phyloP scores from a whole-genome alignment of 2,329 filamentous ascomycete genomes.

The Aspergillus pseudoterreus region DNA sequence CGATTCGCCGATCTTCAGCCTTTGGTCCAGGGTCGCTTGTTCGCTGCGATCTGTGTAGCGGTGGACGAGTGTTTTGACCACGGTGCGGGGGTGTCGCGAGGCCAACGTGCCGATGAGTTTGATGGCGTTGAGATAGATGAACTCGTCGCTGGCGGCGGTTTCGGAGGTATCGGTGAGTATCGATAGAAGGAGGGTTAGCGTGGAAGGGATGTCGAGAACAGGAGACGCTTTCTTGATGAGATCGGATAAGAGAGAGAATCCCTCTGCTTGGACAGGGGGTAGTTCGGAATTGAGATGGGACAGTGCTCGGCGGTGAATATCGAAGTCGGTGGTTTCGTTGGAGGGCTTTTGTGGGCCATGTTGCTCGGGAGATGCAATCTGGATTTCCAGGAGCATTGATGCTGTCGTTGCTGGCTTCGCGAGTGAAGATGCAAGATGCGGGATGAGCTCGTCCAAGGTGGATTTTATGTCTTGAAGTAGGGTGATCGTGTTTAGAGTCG shows the following conservation, averaged over 20 bases:
- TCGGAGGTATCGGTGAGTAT: constrained; percentile 34
- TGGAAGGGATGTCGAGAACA: constrained; percentile 42
- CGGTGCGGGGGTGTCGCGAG: constrained; percentile 40
- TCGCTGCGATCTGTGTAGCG: constrained; percentile 38
- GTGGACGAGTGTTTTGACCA: constrained; percentile 38
- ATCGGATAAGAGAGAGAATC: constrained; percentile 38
- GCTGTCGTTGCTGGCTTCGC: constrained; percentile 38
- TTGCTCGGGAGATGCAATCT: constrained; percentile 27
- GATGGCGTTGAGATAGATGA: constrained; percentile 43
- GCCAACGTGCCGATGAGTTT: constrained; percentile 39
- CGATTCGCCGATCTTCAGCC: constrained; percentile 41
- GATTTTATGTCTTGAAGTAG: constrained; percentile 31
- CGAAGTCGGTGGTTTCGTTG: constrained; percentile 33
- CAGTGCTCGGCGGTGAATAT: constrained; percentile 40
- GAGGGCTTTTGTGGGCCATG: constrained; percentile 16
- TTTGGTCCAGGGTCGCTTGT: constrained; percentile 34
- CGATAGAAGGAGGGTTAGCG: constrained; percentile 37
- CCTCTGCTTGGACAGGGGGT: constrained; percentile 42
- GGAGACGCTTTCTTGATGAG: constrained; percentile 40
- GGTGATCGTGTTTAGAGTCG: constrained; percentile 26
- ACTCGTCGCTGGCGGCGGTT: constrained; percentile 35
- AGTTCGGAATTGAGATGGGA: constrained; percentile 37
- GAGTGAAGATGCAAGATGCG: constrained; percentile 28
- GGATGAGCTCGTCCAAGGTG: constrained; percentile 34
- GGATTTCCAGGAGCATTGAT: constrained; percentile 42